Evolutionary conservation across 805 yeast species (phyloP).

Genomic region (Metschnikowia koreensis): DNA sequence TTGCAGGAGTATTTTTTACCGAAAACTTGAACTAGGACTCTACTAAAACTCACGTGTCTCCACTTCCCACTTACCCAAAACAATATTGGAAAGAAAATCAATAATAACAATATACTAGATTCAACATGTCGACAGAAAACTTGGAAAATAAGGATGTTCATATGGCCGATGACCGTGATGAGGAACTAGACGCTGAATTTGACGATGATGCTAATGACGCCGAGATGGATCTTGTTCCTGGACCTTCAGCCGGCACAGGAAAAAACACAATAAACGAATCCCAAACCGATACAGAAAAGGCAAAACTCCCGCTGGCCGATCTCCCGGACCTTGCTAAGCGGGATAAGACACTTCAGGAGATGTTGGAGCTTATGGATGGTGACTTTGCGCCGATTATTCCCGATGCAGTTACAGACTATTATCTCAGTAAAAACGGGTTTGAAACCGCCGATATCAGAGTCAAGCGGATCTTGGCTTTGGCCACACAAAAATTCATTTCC

Average conservation of each 20-base stretch:
- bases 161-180: slow-evolving; percentile 10
- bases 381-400: slow-evolving; percentile 96
- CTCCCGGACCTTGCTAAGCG: slow-evolving; percentile 70
- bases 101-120: not conserved
- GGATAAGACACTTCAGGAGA: slow-evolving; percentile 80
- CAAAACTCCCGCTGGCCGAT: slow-evolving; percentile 25
- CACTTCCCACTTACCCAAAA: too few relatives aligned
- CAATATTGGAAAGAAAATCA: too few relatives aligned
- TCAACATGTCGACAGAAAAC: not conserved
- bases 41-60: too few relatives aligned
- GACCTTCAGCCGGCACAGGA: not conserved
- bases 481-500: slow-evolving; percentile 92
- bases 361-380: slow-evolving; percentile 78
- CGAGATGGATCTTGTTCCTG: slow-evolving; percentile 4
- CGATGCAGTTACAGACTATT: slow-evolving; percentile 93
- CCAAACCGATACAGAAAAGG: not conserved
- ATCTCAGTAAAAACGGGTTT: slow-evolving; percentile 80
- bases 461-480: slow-evolving; percentile 83
- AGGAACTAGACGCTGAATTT: slow-evolving; percentile 25
- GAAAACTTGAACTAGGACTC: too few relatives aligned
- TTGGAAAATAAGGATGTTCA: slow-evolving; percentile 1
- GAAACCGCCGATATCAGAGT: slow-evolving; percentile 69
- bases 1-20: too few relatives aligned
- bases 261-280: not conserved
- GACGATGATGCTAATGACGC: slow-evolving; percentile 21